These are phyloP conservation scores for Lachancea dasiensis DNA, from an alignment of 805 yeast genomes.

Conservation along the genomic window DNA sequence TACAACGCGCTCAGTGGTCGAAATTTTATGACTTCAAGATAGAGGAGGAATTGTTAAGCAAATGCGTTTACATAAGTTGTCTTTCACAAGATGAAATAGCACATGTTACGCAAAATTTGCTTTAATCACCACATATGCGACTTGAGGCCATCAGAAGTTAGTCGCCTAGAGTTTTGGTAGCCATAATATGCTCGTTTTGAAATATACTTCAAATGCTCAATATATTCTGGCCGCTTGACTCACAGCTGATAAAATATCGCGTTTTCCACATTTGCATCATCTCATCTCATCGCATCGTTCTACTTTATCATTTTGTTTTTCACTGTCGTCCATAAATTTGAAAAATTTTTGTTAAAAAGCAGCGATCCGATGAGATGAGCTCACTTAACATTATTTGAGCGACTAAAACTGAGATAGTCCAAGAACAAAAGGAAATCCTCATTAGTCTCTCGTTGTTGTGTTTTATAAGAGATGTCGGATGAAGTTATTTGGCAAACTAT, in stretches of 20 bases:
- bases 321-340: slow-evolving; percentile 3
- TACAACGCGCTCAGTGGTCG: slow-evolving; percentile 84
- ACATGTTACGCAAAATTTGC: slow-evolving; percentile 11
- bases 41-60: slow-evolving; percentile 64
- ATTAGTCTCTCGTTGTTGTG: neutral
- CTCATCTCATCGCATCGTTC: too few relatives aligned
- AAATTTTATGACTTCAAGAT: slow-evolving; percentile 51
- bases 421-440: neutral
- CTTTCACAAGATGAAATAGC: slow-evolving; percentile 67
- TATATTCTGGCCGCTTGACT: too few relatives aligned
- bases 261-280: too few relatives aligned
- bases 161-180: too few relatives aligned
- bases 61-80: slow-evolving; percentile 75
- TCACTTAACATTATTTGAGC: neutral
- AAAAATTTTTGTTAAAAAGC: slow-evolving; percentile 14
- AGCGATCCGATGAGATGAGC: slow-evolving; percentile 23
- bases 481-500: slow-evolving; percentile 97
- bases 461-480: slow-evolving; percentile 55
- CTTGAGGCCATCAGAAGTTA: too few relatives aligned
- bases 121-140: too few relatives aligned
- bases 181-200: too few relatives aligned
- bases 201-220: too few relatives aligned
- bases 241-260: too few relatives aligned
- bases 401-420: neutral
- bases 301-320: slow-evolving; percentile 1